phyloP scores from a whole-genome alignment of 2,329 filamentous ascomycete genomes.

The Parascedosporium putredinis region DNA sequence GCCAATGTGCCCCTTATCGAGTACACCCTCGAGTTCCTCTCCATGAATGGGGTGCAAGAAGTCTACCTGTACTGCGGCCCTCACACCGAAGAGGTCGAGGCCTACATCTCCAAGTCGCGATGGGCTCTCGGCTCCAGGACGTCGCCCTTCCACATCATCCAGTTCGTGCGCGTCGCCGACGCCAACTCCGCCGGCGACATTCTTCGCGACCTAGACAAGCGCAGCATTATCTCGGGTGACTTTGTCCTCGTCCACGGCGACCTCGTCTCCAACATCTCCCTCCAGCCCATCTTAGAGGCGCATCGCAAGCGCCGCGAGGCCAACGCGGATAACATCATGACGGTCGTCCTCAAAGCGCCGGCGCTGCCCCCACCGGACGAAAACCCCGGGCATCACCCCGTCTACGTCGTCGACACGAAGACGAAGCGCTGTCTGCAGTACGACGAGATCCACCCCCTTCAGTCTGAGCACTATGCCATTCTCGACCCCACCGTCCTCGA shows the following conservation, averaged over 20 bases:
- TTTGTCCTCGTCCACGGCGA: conserved; percentile 92
- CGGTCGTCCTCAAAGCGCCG: conserved; percentile 75
- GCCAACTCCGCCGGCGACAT: conserved; percentile 86
- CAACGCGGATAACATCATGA: conserved; percentile 97
- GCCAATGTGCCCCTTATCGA: conserved; percentile 94
- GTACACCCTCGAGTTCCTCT: conserved; percentile 93
- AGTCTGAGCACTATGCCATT: conserved; percentile 53
- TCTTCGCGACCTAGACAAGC: conserved; percentile 83
- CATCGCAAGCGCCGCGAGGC: conserved; percentile 72
- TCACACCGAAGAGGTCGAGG: conserved; percentile 77
- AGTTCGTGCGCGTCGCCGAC: conserved; percentile 74
- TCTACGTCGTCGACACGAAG: conserved; percentile 76
- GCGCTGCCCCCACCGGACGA: conserved; percentile 62
- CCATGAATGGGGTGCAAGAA: conserved; percentile 89
- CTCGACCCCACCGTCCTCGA: conserved; percentile 74
- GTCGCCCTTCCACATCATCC: conserved; percentile 64
- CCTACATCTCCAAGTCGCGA: conserved; percentile 68
- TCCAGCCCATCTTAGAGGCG: conserved; percentile 67
- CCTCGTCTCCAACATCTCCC: conserved; percentile 76
- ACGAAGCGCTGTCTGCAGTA: conserved; percentile 84
- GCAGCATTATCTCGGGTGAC: conserved; percentile 76
- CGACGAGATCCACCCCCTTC: conserved; percentile 71
- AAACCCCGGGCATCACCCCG: conserved; percentile 64
- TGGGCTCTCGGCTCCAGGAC: conserved; percentile 51
- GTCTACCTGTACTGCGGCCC: conserved; percentile 87